These are phyloP conservation scores for Erigeron philadelphicus DNA, from an alignment of 140 eudicot genomes.

Conservation along the genomic window DNA sequence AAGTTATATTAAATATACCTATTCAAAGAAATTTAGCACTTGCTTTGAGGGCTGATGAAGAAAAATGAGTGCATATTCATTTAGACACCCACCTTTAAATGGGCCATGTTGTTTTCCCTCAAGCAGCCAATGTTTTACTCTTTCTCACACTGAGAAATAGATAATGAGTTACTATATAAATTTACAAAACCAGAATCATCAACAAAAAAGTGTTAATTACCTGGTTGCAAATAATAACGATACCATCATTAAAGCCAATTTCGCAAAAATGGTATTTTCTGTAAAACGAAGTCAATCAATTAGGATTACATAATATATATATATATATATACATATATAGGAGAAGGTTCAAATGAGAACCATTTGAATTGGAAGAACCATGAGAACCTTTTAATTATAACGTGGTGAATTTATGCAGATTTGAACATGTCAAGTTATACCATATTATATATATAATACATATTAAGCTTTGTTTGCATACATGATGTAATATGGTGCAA, in stretches of 20 bases:
- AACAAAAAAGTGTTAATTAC: constrained; percentile 28
- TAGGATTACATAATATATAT: no score
- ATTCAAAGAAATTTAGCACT: not conserved
- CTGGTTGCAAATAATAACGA: constrained; percentile 82
- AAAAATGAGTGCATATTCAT: not conserved
- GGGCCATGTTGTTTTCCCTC: constrained; percentile 48
- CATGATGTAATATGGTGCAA: not conserved
- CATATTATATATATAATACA: no score
- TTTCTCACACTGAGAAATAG: constrained; percentile 55
- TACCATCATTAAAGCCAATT: constrained; percentile 62
- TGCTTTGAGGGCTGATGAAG: not conserved
- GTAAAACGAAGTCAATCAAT: constrained; percentile 20
- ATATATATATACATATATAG: no score
- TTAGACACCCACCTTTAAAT: constrained; percentile 50
- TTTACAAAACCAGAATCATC: not conserved
- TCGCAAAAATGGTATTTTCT: constrained; percentile 57
- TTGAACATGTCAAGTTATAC: no score
- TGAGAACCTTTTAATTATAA: no score
- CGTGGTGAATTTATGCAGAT: no score
- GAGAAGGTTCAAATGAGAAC: no score
- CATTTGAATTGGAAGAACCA: no score
- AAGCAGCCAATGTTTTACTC: constrained; percentile 82
- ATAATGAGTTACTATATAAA: constrained; percentile 8
- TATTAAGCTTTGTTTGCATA: not conserved
- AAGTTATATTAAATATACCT: not conserved